phyloP scores from a whole-genome alignment of 495 filamentous ascomycete species.

The Penicillium argentinense region DNA sequence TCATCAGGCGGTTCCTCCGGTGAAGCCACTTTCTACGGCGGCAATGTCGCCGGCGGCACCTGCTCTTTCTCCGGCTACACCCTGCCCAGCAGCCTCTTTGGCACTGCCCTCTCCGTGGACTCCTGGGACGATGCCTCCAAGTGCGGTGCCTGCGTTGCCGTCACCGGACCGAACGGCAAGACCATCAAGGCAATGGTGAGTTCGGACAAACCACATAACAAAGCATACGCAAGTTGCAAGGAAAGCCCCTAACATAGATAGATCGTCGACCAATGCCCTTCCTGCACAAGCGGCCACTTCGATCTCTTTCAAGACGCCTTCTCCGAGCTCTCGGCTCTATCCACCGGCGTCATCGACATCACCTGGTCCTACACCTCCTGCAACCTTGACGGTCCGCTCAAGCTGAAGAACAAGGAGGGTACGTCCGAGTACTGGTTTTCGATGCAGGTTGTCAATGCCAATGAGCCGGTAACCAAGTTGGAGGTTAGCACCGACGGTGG shows the following conservation, averaged over 20 bases:
- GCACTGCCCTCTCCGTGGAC: slow-evolving; percentile 52
- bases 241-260: slow-evolving; percentile 16
- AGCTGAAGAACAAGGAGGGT: slow-evolving; percentile 58
- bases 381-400: slow-evolving; percentile 48
- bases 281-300: slow-evolving; percentile 54
- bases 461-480: slow-evolving; percentile 48
- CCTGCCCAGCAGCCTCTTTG: slow-evolving; percentile 52
- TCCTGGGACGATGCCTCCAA: slow-evolving; percentile 51
- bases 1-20: slow-evolving; percentile 23
- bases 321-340: slow-evolving; percentile 41
- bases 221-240: too few species aligned
- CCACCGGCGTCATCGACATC: slow-evolving; percentile 55
- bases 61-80: slow-evolving; percentile 61
- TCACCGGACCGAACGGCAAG: slow-evolving; percentile 55
- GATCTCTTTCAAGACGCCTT: slow-evolving; percentile 62
- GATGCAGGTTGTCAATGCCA: slow-evolving; percentile 60
- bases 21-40: slow-evolving; percentile 54
- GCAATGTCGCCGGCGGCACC: slow-evolving; percentile 55
- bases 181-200: slow-evolving; percentile 63
- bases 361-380: slow-evolving; percentile 52
- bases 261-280: slow-evolving; percentile 63
- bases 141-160: slow-evolving; percentile 58
- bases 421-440: slow-evolving; percentile 55
- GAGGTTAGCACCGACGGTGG: slow-evolving; percentile 60
- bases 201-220: neutral